Percentiles rank a stretch among this genome's conserved stretches.
These are phyloP conservation scores for Gossypium schwendimanii DNA, from an alignment of 441 rosid genomes.

Conservation along the genomic window DNA sequence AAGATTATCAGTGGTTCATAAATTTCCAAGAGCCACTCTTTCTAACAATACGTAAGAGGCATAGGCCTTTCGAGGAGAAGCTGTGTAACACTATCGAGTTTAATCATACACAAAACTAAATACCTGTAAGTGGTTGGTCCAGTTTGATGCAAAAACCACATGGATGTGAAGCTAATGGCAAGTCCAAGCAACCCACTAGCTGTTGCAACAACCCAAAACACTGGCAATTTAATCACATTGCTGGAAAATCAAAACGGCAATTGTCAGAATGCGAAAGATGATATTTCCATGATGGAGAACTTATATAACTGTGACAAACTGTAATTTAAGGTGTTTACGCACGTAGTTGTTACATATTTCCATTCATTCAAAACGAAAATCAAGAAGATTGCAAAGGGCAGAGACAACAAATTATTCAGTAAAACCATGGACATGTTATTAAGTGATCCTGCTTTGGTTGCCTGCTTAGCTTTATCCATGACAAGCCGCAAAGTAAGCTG, in stretches of 20 bases:
- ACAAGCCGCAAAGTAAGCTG: slow-evolving; percentile 76
- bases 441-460: slow-evolving; percentile 62
- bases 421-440: slow-evolving; percentile 90
- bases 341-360: slow-evolving; percentile 62
- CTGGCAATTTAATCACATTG: slow-evolving; percentile 51
- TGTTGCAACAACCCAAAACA: slow-evolving; percentile 85
- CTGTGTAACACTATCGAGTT: not conserved
- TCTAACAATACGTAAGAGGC: not conserved
- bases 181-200: slow-evolving; percentile 84
- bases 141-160: slow-evolving; percentile 93
- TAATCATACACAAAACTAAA: not conserved
- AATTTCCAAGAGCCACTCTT: not conserved
- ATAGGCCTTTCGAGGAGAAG: not conserved
- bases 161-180: slow-evolving; percentile 86
- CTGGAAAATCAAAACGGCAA: slow-evolving; percentile 33
- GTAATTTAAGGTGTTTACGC: slow-evolving; percentile 21
- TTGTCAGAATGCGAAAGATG: not conserved
- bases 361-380: slow-evolving; percentile 64
- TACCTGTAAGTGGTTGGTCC: slow-evolving; percentile 94
- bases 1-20: not conserved
- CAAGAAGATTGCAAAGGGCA: slow-evolving; percentile 65
- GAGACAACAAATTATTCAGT: slow-evolving; percentile 73
- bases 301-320: not conserved
- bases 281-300: not conserved
- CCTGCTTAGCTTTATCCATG: slow-evolving; percentile 86